phyloP scores from a whole-genome alignment of 108 stramenopile genomes.

The Pseudonitzschia delicatissima region DNA sequence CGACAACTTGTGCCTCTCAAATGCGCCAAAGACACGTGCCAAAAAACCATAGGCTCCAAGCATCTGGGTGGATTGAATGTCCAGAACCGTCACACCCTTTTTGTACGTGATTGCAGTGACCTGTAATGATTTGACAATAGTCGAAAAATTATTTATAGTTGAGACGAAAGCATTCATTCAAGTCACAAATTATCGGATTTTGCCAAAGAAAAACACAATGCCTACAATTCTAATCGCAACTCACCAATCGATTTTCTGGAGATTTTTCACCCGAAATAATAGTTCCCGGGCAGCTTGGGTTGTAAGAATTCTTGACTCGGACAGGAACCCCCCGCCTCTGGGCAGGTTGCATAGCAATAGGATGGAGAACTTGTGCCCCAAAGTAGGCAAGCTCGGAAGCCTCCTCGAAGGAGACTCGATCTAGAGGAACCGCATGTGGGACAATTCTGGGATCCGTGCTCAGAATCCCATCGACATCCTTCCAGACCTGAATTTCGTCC shows the following conservation, averaged over 20 bases:
- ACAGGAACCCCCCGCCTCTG: conserved; percentile 82
- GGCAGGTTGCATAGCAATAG: conserved; percentile 95
- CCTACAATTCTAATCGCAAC: not conserved
- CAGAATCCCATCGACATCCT: conserved; percentile 98
- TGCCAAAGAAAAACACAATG: not conserved
- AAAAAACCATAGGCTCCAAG: conserved; percentile 96
- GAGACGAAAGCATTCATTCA: too few species aligned
- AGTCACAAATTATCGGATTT: not conserved
- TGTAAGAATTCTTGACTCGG: conserved; percentile 97
- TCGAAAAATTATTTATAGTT: not conserved
- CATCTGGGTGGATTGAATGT: conserved; percentile 93
- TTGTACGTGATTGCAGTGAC: conserved; percentile 98
- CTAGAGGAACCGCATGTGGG: conserved; percentile 78
- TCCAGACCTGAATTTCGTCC: conserved; percentile 98
- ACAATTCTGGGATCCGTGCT: conserved; percentile 93
- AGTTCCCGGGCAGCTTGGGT: conserved; percentile 87
- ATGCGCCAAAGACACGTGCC: conserved; percentile 85
- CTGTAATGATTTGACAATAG: conserved; percentile 13
- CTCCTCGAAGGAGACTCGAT: conserved; percentile 88
- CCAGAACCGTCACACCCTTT: conserved; percentile 82
- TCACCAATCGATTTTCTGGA: conserved; percentile 42
- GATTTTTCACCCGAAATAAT: conserved; percentile 71
- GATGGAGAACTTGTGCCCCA: conserved; percentile 96
- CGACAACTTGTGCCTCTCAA: conserved; percentile 94
- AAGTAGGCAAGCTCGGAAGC: conserved; percentile 98